phyloP scores from a whole-genome alignment of 805 yeast species.

The Clavispora fructus region DNA sequence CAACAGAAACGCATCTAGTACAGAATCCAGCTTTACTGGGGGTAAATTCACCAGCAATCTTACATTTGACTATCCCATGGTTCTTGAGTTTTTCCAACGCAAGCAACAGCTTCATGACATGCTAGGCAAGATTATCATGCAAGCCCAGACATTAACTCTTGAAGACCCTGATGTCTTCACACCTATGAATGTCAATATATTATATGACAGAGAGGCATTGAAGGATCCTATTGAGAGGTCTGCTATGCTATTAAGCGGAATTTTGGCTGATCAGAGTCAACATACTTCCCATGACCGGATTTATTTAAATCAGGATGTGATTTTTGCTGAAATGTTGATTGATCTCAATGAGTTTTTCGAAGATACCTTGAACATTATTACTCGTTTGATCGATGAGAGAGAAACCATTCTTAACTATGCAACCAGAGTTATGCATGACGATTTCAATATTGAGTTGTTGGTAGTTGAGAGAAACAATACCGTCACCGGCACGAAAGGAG shows the following conservation, averaged over 20 bases:
- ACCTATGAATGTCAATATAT: constrained; percentile 48
- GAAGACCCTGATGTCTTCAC: constrained; percentile 72
- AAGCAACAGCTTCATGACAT: constrained; percentile 70
- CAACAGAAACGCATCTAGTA: background rate
- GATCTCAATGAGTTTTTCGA: constrained; percentile 32
- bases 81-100: constrained; percentile 66
- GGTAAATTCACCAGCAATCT: constrained; percentile 17
- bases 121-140: constrained; percentile 54
- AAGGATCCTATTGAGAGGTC: constrained; percentile 44
- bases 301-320: constrained; percentile 35
- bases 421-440: constrained; percentile 72
- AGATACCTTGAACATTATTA: constrained; percentile 37
- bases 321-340: constrained; percentile 33
- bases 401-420: constrained; percentile 68
- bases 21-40: background rate
- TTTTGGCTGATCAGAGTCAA: constrained; percentile 44
- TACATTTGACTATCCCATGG: constrained; percentile 45
- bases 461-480: constrained; percentile 44
- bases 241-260: constrained; percentile 42
- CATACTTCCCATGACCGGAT: constrained; percentile 28
- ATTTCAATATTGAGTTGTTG: constrained; percentile 55
- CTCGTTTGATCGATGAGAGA: constrained; percentile 63
- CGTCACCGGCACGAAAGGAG: constrained; percentile 30
- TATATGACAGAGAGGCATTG: constrained; percentile 34
- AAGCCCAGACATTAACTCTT: constrained; percentile 63